Base-by-base conservation (phyloP, 2,329 filamentous ascomycete species). In the Talaromyces sp. region DNA sequence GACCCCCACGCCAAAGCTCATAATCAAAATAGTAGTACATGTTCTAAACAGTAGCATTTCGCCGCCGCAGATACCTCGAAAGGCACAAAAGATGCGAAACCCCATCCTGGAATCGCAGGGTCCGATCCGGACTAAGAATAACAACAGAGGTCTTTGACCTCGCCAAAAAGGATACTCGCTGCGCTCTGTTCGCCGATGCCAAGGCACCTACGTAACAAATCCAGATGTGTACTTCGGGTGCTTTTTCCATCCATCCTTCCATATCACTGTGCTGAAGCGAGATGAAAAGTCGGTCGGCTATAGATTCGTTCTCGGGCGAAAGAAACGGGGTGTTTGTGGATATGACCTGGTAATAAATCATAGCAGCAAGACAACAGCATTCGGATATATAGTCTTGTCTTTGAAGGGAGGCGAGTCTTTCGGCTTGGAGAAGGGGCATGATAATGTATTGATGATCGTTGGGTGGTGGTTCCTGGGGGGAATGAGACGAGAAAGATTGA, bases 141-240 rank as follows among this genome's bases (percentile, higher is more conserved):
- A 45, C 52, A 35, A 54, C 39, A n/a, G 52, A 54, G 21, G 52
- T 45, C 15, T 54, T 54, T 54, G 52, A 54, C 28, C 22, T 54
- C 8, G 52, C 52, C 39, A 54, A 25, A 13, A 54, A 54, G 3
- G 52, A 54, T n/a, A 41, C 52, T 31, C 52, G 52, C 39, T 54
- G 52, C 39, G 21, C 39, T 22, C 39, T 40, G 17, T 45, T 45
- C 2, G n/a, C 21, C 1, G 52, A 54, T 36, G 52, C 52, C 19
- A 54, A 19, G 25, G 52, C 52, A 25, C 52, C 52, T 13, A 54
- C 52, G 21, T 45, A 54, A 36, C 37, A 54, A 36, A 45, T 25
- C 52, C 52, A 54, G 7, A 54, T 40, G 11, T 54, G 52, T 36
- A 54, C 13, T 45, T 54, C 52, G 2, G 52, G 52, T 15, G 52